phyloP scores from a whole-genome alignment of 2,329 filamentous ascomycete genomes.

The Juglanconis juglandina region DNA sequence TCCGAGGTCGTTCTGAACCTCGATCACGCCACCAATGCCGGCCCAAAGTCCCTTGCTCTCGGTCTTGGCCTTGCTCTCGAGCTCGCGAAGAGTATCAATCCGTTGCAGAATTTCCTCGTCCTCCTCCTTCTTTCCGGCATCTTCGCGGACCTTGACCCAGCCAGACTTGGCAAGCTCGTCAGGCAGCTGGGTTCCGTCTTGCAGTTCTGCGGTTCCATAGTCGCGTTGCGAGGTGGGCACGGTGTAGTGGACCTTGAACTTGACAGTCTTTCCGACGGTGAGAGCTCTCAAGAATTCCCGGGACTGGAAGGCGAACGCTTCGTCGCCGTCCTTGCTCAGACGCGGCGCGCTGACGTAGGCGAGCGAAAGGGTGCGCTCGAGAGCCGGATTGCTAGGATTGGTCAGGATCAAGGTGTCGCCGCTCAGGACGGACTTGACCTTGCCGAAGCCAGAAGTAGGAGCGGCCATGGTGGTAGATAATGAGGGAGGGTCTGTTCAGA shows the following conservation, averaged over 20 bases:
- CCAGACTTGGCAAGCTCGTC: constrained; percentile 83
- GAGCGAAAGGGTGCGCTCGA: constrained; percentile 83
- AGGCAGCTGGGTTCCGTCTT: constrained; percentile 73
- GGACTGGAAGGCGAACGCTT: constrained; percentile 89
- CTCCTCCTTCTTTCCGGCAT: constrained; percentile 88
- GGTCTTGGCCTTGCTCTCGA: constrained; percentile 74
- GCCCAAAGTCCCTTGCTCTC: constrained; percentile 82
- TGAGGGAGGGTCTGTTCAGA: constrained; percentile 8
- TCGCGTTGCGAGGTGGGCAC: constrained; percentile 83
- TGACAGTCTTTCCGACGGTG: constrained; percentile 79
- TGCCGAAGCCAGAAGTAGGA: constrained; percentile 27
- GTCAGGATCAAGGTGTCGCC: constrained; percentile 87
- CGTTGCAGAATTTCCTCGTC: constrained; percentile 68
- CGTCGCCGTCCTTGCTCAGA: constrained; percentile 82
- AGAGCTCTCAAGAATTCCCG: constrained; percentile 86
- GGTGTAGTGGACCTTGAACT: constrained; percentile 82
- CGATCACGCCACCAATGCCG: constrained; percentile 61
- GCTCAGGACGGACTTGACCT: constrained; percentile 90
- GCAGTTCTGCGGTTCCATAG: constrained; percentile 77
- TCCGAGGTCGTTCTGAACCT: constrained; percentile 76
- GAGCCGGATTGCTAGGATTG: constrained; percentile 73
- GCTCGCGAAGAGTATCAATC: constrained; percentile 71
- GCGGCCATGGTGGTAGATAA: constrained; percentile 1
- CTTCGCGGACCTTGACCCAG: constrained; percentile 90
- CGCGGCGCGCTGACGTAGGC: constrained; percentile 90